These are phyloP conservation scores for Suillus discolor DNA, from an alignment of 768 basidiomycete species.

Conservation along the genomic window DNA sequence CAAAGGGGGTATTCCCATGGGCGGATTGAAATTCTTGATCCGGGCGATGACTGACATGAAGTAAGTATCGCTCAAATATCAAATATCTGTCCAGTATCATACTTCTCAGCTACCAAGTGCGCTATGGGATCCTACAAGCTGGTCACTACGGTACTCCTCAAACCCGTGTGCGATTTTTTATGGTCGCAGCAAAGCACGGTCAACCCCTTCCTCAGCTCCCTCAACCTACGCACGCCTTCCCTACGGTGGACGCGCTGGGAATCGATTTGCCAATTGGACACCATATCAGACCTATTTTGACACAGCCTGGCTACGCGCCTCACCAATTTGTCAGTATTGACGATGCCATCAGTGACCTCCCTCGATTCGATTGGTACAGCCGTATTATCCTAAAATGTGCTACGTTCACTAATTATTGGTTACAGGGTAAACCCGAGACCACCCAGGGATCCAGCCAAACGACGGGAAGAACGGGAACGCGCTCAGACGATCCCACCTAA, in stretches of 20 bases:
- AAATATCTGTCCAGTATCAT: background rate
- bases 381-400: background rate
- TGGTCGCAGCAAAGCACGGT: conserved; percentile 43
- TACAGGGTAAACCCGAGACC: conserved; percentile 28
- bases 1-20: conserved; percentile 68
- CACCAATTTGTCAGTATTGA: conserved; percentile 62
- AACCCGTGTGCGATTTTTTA: conserved; percentile 49
- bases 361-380: conserved; percentile 71
- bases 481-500: conserved; percentile 32
- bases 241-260: conserved; percentile 42
- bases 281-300: conserved; percentile 45
- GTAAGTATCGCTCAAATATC: conserved; percentile 37
- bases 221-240: conserved; percentile 46
- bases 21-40: conserved; percentile 70
- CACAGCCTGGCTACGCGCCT: conserved; percentile 52
- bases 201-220: conserved; percentile 42
- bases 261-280: conserved; percentile 51
- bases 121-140: conserved; percentile 46
- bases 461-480: conserved; percentile 22
- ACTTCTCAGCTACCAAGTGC: conserved; percentile 43
- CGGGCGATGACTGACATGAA: conserved; percentile 65
- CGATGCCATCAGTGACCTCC: conserved; percentile 77
- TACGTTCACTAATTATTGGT: background rate
- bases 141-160: conserved; percentile 53
- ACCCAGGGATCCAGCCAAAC: conserved; percentile 6